These are phyloP conservation scores for Hymenoscyphus fraxineus DNA, from an alignment of 2,329 filamentous ascomycete species.

Conservation along the genomic window DNA sequence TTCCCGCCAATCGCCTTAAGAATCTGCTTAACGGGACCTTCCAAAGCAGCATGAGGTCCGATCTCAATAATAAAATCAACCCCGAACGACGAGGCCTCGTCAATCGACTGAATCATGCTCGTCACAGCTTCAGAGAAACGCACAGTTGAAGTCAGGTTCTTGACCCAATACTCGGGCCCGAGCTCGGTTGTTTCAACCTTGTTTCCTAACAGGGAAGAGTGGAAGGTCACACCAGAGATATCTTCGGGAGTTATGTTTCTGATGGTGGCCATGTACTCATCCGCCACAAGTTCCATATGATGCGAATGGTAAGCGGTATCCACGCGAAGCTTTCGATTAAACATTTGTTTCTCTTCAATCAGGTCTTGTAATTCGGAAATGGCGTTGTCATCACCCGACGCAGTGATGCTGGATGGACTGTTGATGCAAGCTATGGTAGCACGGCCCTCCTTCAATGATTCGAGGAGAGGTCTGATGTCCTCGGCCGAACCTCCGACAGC, in stretches of 20 bases:
- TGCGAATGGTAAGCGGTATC: slow-evolving; percentile 35
- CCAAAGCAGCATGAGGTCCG: slow-evolving; percentile 38
- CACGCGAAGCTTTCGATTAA: slow-evolving; percentile 31
- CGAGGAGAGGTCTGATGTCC: slow-evolving; percentile 37
- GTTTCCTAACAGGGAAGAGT: slow-evolving; percentile 28
- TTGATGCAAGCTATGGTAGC: slow-evolving; percentile 37
- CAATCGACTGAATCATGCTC: slow-evolving; percentile 21
- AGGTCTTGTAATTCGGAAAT: slow-evolving; percentile 28
- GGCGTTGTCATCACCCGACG: slow-evolving; percentile 30
- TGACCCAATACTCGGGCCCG: slow-evolving; percentile 42
- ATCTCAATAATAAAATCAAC: slow-evolving; percentile 32
- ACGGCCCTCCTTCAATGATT: slow-evolving; percentile 27
- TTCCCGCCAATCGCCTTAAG: slow-evolving; percentile 41
- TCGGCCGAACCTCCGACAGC: slow-evolving; percentile 41
- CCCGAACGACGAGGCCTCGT: slow-evolving; percentile 4
- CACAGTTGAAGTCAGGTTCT: slow-evolving; percentile 45
- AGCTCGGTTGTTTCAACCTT: slow-evolving; percentile 28
- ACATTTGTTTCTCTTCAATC: slow-evolving; percentile 30
- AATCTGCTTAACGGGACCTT: slow-evolving; percentile 36
- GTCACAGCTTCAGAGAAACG: slow-evolving; percentile 41
- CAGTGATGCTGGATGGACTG: slow-evolving; percentile 32
- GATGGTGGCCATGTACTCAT: slow-evolving; percentile 26
- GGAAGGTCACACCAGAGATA: slow-evolving; percentile 15
- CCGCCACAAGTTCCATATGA: slow-evolving; percentile 33
- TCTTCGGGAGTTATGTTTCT: slow-evolving; percentile 13